Percentiles rank a stretch among this genome's conserved stretches.
phyloP scores from a whole-genome alignment of 345 rosid genomes.

The Adansonia digitata region DNA sequence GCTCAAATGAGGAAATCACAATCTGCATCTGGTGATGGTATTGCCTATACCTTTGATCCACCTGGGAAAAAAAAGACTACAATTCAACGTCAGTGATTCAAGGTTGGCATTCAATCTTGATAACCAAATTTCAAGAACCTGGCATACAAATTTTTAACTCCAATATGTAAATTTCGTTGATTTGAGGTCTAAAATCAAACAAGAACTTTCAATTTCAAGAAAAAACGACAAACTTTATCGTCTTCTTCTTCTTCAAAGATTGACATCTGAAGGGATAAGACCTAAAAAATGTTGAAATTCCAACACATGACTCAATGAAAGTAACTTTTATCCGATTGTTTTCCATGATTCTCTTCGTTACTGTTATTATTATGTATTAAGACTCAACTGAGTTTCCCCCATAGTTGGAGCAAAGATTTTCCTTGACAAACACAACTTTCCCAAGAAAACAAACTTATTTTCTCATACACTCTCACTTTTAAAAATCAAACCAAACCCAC shows the following conservation, averaged over 20 bases:
- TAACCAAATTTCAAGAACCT: not conserved
- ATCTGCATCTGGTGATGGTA: slow-evolving; percentile 95
- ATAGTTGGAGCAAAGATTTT: not conserved
- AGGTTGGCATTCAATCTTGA: not conserved
- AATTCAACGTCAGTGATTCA: not conserved
- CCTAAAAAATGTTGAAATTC: not conserved
- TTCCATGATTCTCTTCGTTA: not conserved
- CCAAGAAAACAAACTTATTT: slow-evolving; percentile 3
- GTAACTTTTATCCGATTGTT: not conserved
- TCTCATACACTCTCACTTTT: not conserved
- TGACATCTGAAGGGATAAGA: not conserved
- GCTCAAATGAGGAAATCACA: slow-evolving; percentile 81
- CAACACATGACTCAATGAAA: slow-evolving; percentile 5
- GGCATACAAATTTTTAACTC: not conserved
- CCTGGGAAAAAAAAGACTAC: slow-evolving; percentile 31
- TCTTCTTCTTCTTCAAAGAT: not conserved
- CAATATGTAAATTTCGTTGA: not conserved
- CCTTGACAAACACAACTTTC: slow-evolving; percentile 11
- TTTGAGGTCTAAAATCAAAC: not conserved
- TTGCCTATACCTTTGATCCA: slow-evolving; percentile 95
- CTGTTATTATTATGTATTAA: slow-evolving; percentile 6
- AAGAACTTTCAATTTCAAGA: not conserved
- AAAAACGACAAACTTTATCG: not conserved
- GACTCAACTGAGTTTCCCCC: slow-evolving; percentile 6
- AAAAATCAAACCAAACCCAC: slow-evolving; percentile 5